Percentiles rank a stretch among this genome's conserved stretches.
Conservation (phyloP, 2,329 filamentous ascomycete genomes). For the Tolypocladium endophyticum region DNA sequence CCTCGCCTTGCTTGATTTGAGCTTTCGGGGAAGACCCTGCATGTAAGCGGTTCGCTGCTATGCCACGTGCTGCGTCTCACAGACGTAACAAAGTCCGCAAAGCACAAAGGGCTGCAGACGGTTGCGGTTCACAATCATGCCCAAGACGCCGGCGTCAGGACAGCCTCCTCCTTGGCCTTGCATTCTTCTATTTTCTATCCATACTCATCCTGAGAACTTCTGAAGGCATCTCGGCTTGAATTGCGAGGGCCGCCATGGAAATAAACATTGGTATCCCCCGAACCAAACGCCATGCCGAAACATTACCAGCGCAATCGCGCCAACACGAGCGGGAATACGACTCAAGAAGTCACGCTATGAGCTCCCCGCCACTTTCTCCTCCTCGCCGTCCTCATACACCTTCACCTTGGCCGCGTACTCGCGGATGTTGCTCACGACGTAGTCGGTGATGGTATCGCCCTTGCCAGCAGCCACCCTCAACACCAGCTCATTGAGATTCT, state of each 20-base stretch:
- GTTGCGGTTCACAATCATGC: background rate
- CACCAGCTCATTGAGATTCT: slow-evolving; percentile 84
- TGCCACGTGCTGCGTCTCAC: background rate
- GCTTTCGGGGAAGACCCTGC: background rate
- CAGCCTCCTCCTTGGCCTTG: background rate
- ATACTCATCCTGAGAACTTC: background rate
- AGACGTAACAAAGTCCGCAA: background rate
- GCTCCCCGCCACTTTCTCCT: background rate
- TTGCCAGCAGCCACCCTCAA: slow-evolving; percentile 76
- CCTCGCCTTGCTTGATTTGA: background rate
- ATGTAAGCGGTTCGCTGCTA: background rate
- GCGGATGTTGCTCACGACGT: slow-evolving; percentile 68
- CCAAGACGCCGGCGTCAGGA: background rate
- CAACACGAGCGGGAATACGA: background rate
- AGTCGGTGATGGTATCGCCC: slow-evolving; percentile 68
- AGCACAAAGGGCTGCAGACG: background rate
- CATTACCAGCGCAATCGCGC: background rate
- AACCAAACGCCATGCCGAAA: background rate
- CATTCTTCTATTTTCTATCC: background rate
- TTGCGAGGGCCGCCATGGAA: background rate
- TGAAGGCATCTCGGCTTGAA: background rate
- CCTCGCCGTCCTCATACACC: slow-evolving; percentile 57
- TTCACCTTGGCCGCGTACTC: slow-evolving; percentile 77
- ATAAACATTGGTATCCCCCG: background rate
- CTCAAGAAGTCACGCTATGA: background rate